phyloP scores from a whole-genome alignment of 768 basidiomycete species.

The Phlebiopsis gigantea region DNA sequence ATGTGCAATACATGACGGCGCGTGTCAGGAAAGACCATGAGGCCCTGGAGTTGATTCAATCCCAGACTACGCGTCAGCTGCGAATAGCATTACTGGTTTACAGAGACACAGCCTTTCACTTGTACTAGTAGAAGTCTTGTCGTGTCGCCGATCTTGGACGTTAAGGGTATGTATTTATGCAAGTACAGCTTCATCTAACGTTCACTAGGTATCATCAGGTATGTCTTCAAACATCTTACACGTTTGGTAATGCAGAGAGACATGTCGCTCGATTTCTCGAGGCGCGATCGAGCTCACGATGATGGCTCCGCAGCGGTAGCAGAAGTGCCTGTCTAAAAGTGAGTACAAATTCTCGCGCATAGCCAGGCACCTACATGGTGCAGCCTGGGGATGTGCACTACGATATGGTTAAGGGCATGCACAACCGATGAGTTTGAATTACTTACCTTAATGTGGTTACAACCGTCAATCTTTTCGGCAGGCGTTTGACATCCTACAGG shows the following conservation, averaged over 20 bases:
- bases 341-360: neutral
- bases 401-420: neutral
- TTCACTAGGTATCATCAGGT: neutral
- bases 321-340: slow-evolving; percentile 27
- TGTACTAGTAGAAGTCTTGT: too few species aligned
- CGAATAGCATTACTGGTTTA: too few species aligned
- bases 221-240: neutral
- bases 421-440: neutral
- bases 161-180: too few species aligned
- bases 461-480: slow-evolving; percentile 28
- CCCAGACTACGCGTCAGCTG: too few species aligned
- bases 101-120: too few species aligned
- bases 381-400: slow-evolving; percentile 30
- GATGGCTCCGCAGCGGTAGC: slow-evolving; percentile 27
- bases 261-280: neutral
- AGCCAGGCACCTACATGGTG: slow-evolving; percentile 24
- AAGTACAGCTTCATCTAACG: too few species aligned
- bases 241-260: neutral
- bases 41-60: too few species aligned
- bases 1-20: too few species aligned
- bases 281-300: slow-evolving; percentile 25
- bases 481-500: slow-evolving; percentile 36
- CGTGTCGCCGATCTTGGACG: too few species aligned
- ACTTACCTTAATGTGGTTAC: slow-evolving; percentile 33
- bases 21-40: too few species aligned